phyloP scores from a whole-genome alignment of 2,329 filamentous ascomycete genomes.

The Arthrobotrys sinensis region DNA sequence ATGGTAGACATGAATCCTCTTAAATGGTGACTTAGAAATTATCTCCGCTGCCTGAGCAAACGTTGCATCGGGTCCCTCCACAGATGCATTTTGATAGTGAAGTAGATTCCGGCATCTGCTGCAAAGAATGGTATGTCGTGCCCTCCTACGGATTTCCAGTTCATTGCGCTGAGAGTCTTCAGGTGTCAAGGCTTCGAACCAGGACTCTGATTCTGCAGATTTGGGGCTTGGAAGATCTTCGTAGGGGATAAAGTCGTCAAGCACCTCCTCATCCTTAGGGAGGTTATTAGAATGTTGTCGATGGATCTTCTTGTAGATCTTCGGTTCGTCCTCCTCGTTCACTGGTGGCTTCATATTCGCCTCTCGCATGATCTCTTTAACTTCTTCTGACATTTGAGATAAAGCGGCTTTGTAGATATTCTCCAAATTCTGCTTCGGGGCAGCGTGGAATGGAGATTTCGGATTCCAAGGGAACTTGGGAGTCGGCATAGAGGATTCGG shows the following conservation, averaged over 20 bases:
- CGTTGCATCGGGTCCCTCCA: slow-evolving; percentile 72
- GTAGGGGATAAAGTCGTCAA: slow-evolving; percentile 12
- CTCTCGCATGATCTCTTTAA: slow-evolving; percentile 44
- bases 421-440: slow-evolving; percentile 61
- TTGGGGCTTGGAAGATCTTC: slow-evolving; percentile 6
- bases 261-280: slow-evolving; percentile 9
- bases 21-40: slow-evolving; percentile 88
- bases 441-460: slow-evolving; percentile 18
- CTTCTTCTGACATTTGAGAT: slow-evolving; percentile 38
- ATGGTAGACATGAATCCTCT: slow-evolving; percentile 95
- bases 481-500: slow-evolving; percentile 40
- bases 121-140: slow-evolving; percentile 75
- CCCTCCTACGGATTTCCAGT: slow-evolving; percentile 50
- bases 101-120: slow-evolving; percentile 87
- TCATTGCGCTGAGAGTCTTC: background rate
- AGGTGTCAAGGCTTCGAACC: slow-evolving; percentile 21
- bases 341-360: slow-evolving; percentile 43
- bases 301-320: slow-evolving; percentile 10
- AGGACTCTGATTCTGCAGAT: slow-evolving; percentile 26
- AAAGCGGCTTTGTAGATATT: slow-evolving; percentile 35
- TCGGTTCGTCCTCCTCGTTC: slow-evolving; percentile 18
- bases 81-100: slow-evolving; percentile 79
- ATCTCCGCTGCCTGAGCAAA: slow-evolving; percentile 86
- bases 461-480: slow-evolving; percentile 61
- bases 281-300: slow-evolving; percentile 5